phyloP scores from a whole-genome alignment of 768 basidiomycete species.

The Pisolithus sp. region DNA sequence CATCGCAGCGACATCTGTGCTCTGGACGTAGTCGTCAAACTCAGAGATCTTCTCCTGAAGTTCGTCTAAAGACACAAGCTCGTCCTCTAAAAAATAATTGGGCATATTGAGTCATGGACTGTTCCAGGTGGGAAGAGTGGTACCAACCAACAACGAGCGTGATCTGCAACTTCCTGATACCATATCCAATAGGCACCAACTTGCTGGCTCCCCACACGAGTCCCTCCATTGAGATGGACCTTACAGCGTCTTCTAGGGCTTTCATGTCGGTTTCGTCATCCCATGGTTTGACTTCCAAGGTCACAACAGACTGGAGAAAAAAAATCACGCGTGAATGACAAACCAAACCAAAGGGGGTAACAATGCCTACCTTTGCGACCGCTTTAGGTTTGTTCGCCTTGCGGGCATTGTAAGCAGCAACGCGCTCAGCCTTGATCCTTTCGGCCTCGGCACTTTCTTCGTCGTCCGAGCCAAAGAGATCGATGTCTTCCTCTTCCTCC shows the following conservation, averaged over 20 bases:
- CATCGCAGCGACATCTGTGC: slow-evolving; percentile 88
- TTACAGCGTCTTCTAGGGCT: slow-evolving; percentile 74
- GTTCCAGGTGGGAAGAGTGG: background rate
- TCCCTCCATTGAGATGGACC: slow-evolving; percentile 82
- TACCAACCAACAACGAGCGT: slow-evolving; percentile 51
- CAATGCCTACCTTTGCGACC: slow-evolving; percentile 65
- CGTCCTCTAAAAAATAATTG: slow-evolving; percentile 66
- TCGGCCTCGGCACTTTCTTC: slow-evolving; percentile 84
- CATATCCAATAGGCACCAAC: slow-evolving; percentile 87
- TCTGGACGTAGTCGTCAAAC: slow-evolving; percentile 86
- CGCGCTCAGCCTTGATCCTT: slow-evolving; percentile 82
- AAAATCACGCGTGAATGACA: slow-evolving; percentile 6
- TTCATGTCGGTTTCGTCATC: slow-evolving; percentile 98
- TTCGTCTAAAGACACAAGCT: slow-evolving; percentile 87
- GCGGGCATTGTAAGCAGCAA: slow-evolving; percentile 88
- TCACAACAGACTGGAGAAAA: slow-evolving; percentile 80
- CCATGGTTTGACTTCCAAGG: slow-evolving; percentile 98
- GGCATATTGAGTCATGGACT: background rate
- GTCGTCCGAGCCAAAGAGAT: slow-evolving; percentile 84
- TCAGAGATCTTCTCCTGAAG: slow-evolving; percentile 86
- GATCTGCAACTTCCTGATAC: slow-evolving; percentile 88
- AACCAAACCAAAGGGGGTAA: background rate
- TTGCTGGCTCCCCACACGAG: slow-evolving; percentile 95
- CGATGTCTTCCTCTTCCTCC: slow-evolving; percentile 67
- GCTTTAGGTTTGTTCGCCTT: slow-evolving; percentile 89